Conservation (phyloP, 176 grass and related monocot species). For the Zea luxurians region DNA sequence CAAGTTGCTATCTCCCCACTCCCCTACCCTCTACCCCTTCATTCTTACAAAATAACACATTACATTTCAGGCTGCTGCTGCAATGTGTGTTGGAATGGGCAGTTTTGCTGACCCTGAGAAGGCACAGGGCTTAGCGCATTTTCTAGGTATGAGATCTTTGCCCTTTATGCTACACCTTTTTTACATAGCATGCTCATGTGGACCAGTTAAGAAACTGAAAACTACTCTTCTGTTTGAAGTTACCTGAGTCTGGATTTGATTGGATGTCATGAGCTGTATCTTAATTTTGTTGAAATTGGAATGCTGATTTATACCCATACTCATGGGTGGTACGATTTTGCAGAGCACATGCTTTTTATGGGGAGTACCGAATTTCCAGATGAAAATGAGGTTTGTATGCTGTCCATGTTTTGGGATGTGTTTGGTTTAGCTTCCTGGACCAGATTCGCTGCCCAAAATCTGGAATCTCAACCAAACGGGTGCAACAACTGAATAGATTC, state of each 20-base stretch:
- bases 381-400: conserved; percentile 87
- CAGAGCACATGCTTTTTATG: conserved; percentile 99
- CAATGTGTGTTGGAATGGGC: conserved; percentile 92
- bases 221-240: conserved; percentile 21
- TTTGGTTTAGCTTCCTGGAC: too few relatives aligned
- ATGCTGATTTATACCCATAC: not conserved
- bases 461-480: too few relatives aligned
- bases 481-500: too few relatives aligned
- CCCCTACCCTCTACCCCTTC: not conserved
- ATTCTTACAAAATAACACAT: conserved; percentile 5
- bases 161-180: conserved; percentile 13
- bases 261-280: not conserved
- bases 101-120: conserved; percentile 82
- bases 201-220: conserved; percentile 25
- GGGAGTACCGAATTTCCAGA: conserved; percentile 96
- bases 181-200: not conserved
- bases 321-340: conserved; percentile 34
- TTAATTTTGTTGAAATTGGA: conserved; percentile 14
- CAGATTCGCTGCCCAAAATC: too few relatives aligned
- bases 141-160: conserved; percentile 70
- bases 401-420: conserved; percentile 9
- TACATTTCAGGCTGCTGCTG: conserved; percentile 74
- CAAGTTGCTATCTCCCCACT: conserved; percentile 8
- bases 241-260: conserved; percentile 17
- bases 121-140: conserved; percentile 88